phyloP scores from a whole-genome alignment of 495 filamentous ascomycete species.

The Penicillium macrosclerotiorum region DNA sequence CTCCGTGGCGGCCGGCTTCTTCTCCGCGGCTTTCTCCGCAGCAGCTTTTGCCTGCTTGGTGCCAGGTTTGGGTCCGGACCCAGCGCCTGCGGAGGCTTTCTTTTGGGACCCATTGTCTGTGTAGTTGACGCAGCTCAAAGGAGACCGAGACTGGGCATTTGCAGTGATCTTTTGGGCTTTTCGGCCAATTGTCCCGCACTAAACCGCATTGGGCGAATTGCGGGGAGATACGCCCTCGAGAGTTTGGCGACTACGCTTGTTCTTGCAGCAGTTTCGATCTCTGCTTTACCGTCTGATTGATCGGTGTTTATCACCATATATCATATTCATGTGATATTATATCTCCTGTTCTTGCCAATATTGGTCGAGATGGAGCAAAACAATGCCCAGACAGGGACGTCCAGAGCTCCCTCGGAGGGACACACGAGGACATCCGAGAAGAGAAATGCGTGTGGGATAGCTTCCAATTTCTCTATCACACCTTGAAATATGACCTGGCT shows the following conservation, averaged over 20 bases:
- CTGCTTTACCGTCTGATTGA: too few species aligned
- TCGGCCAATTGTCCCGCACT: constrained; percentile 32
- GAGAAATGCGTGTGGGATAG: constrained; percentile 42
- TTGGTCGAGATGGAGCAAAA: constrained; percentile 10
- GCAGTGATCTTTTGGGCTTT: constrained; percentile 15
- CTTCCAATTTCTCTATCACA: background rate
- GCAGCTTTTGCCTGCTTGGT: constrained; percentile 48
- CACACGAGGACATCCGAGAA: constrained; percentile 27
- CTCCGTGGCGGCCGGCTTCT: constrained; percentile 44
- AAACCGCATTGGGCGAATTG: constrained; percentile 29
- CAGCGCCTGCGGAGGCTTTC: constrained; percentile 40
- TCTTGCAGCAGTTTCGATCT: background rate
- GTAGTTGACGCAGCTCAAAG: background rate
- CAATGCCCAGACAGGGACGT: background rate
- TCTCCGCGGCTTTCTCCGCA: constrained; percentile 35
- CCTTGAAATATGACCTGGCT: background rate
- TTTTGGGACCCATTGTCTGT: constrained; percentile 44
- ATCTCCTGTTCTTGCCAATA: background rate
- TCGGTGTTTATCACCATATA: too few species aligned
- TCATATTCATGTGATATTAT: background rate
- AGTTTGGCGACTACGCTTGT: constrained; percentile 1
- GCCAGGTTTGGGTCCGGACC: constrained; percentile 43
- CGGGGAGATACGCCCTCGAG: too few species aligned
- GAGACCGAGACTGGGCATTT: too few species aligned
- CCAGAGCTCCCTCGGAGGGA: background rate